Evolutionary conservation across 495 filamentous ascomycete genomes (phyloP).

Genomic region (Parachaetomium inaequale): DNA sequence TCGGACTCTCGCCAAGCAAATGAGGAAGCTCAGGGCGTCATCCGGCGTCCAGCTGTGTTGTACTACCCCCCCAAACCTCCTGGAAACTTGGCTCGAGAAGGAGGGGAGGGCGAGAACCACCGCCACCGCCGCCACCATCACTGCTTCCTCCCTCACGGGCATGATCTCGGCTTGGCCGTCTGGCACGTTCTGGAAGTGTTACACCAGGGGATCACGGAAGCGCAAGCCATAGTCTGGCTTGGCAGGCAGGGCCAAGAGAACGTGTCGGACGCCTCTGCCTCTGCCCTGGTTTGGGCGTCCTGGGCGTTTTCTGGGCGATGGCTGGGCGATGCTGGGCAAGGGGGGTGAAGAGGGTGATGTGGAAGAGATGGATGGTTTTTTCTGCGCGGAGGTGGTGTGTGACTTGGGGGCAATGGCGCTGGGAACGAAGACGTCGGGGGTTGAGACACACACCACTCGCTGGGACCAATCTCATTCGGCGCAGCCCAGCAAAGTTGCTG

Average conservation of each 20-base stretch:
- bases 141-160: background rate
- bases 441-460: too few relatives aligned
- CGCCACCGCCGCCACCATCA: background rate
- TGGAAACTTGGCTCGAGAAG: too few relatives aligned
- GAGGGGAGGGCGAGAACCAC: background rate
- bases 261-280: constrained; percentile 8
- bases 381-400: too few relatives aligned
- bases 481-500: too few relatives aligned
- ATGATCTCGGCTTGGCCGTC: background rate
- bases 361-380: background rate
- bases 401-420: background rate
- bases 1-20: too few relatives aligned
- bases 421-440: too few relatives aligned
- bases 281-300: background rate
- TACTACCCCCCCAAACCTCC: too few relatives aligned
- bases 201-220: background rate
- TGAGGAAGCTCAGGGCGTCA: too few relatives aligned
- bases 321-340: background rate
- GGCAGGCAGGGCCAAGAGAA: constrained; percentile 9
- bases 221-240: background rate
- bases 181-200: background rate
- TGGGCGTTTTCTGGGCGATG: background rate
- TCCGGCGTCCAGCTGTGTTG: too few relatives aligned
- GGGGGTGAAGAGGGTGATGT: background rate
- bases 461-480: too few relatives aligned